Evolutionary conservation across 306 rosid genomes (phyloP).

Genomic region (Acacia crassicarpa): DNA sequence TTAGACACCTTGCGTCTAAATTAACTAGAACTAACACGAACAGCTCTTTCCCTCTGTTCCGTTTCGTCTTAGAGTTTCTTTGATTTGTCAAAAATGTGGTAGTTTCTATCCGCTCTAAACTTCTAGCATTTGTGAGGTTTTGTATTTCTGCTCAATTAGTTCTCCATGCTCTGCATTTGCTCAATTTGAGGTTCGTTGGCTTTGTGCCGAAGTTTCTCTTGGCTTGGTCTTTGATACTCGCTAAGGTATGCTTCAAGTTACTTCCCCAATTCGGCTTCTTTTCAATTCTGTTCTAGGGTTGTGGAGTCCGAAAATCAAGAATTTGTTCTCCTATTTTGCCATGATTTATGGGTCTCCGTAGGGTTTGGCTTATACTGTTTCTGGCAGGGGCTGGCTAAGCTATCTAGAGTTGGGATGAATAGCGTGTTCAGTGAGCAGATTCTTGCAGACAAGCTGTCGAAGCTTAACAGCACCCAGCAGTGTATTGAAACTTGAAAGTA

Average conservation of each 20-base stretch:
- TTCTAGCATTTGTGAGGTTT: slow-evolving; percentile 17
- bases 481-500: slow-evolving; percentile 92
- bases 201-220: neutral
- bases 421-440: slow-evolving; percentile 75
- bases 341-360: no score
- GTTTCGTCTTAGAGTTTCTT: neutral
- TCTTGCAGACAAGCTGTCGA: slow-evolving; percentile 85
- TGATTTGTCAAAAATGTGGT: slow-evolving; percentile 23
- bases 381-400: slow-evolving; percentile 25
- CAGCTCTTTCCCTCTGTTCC: slow-evolving; percentile 1
- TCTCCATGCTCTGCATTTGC: slow-evolving; percentile 26
- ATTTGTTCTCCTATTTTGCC: no score
- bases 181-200: slow-evolving; percentile 7
- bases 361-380: no score
- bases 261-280: slow-evolving; percentile 13
- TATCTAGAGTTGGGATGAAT: slow-evolving; percentile 55
- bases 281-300: slow-evolving; percentile 4
- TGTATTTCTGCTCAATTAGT: slow-evolving; percentile 19
- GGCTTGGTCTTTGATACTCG: slow-evolving; percentile 20
- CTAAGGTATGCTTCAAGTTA: neutral
- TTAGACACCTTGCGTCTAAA: slow-evolving; percentile 18
- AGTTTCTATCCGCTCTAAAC: slow-evolving; percentile 1
- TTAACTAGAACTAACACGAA: neutral
- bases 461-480: slow-evolving; percentile 86
- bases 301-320: no score